Conservation (phyloP, 345 rosid species). For the Noccaea bulbosa region DNA sequence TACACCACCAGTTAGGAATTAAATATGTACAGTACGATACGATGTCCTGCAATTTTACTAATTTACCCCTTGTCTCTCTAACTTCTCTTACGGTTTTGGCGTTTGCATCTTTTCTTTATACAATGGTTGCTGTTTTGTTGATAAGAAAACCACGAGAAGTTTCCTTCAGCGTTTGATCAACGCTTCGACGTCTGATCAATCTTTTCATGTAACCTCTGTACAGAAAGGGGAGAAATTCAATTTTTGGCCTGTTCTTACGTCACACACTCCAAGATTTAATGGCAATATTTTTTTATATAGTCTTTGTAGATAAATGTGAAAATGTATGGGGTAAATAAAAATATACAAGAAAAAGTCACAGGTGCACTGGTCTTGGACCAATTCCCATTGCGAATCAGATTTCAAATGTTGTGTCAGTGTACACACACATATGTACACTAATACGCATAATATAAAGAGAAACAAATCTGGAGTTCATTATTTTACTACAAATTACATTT, state of each 20-base stretch:
- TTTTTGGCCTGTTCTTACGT: conserved; percentile 16
- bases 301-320: conserved; percentile 30
- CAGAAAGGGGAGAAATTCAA: not conserved
- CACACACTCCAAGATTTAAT: conserved; percentile 29
- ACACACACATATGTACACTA: conserved; percentile 6
- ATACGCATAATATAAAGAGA: not conserved
- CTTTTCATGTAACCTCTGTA: not conserved
- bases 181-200: conserved; percentile 24
- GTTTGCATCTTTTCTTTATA: conserved; percentile 19
- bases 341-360: conserved; percentile 29
- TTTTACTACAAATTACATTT: not conserved
- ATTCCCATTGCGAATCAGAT: conserved; percentile 63
- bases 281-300: not conserved
- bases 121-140: conserved; percentile 21
- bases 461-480: not conserved
- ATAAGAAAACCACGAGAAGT: not conserved
- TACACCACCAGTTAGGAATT: conserved; percentile 6
- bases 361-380: conserved; percentile 81
- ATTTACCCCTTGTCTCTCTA: not conserved
- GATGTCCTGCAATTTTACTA: not conserved
- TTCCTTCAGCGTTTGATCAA: not conserved
- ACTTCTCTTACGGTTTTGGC: not conserved
- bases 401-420: conserved; percentile 42
- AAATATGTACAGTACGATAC: not conserved
- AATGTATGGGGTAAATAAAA: conserved; percentile 29